Base-by-base conservation (phyloP, 2,329 filamentous ascomycete genomes). In the Biscogniauxia mediterranea region DNA sequence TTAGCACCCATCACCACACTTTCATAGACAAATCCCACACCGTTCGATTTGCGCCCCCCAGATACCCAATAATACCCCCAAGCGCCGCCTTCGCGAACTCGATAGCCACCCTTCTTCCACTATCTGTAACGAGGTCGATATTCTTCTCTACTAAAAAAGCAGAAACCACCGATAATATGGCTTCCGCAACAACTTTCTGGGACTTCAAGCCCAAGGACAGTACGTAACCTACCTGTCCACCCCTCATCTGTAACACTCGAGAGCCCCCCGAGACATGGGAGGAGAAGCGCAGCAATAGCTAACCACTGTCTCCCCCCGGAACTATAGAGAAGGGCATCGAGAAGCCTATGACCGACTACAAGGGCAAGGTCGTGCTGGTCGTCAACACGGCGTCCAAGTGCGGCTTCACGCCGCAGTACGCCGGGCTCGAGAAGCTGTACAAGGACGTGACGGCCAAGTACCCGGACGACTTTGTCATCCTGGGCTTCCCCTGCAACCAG, bases 301-400 rank as follows among this genome's bases (percentile, higher is more conserved):
- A 64, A 67, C 57, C 8, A 58, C 64, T 52, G 60, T 55, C 52
- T 52, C 60, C 55, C 49, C 19, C 50, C 21, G 2, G 3, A 17
- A 2, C 38, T 66, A 68, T 73, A 92, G 89, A 93, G 75, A 89
- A 88, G 76, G 93, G 92, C 76, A 74, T 85, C 59, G 84, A 90
- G 68, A 89, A 89, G 74, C 81, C 87, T 62, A 83, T 98, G 67
- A 74, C 80, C 68, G 78, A 88, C 64, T 91, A 92, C 80, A 87
- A 91, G 77, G 91, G 90, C 84, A 98, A 98, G 79, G 94, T 98
- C 69, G 87, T 98, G 70, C 89, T 99, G 63, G 84, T 97, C 72
- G 93, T 99, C 80, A 99, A 99, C 87, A 97, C 94, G 1, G 95
- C 95, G 69, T 96, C 92, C 77, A 97, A 98, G 83, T 99, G 95